Evolutionary conservation across 805 yeast species (phyloP).

Genomic region (Metschnikowia drakensbergensis): DNA sequence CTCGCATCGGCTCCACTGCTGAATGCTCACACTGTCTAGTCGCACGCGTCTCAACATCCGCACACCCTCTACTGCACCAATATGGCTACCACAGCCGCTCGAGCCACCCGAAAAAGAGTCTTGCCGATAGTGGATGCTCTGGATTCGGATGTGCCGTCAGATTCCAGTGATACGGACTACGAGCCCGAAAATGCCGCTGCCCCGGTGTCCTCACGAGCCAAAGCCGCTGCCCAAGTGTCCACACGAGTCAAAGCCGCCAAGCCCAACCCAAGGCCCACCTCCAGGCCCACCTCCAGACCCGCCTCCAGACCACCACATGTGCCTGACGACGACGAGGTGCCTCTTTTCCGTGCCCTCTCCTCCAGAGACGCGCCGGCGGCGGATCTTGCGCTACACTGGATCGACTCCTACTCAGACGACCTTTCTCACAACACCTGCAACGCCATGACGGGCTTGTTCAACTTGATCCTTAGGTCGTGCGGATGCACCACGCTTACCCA

Average conservation of each 20-base stretch:
- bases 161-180: constrained; percentile 1
- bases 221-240: too few species aligned
- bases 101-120: constrained; percentile 1
- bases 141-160: background rate
- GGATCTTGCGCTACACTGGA: constrained; percentile 40
- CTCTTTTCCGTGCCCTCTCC: constrained; percentile 29
- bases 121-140: background rate
- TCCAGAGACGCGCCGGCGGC: constrained; percentile 28
- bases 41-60: constrained; percentile 1
- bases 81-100: background rate
- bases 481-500: constrained; percentile 68
- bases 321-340: constrained; percentile 22
- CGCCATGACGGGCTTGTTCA: constrained; percentile 61
- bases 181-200: background rate
- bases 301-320: background rate
- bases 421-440: constrained; percentile 6
- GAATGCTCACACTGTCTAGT: background rate
- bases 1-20: too few species aligned
- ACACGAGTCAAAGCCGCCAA: background rate
- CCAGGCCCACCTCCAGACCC: background rate
- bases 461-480: constrained; percentile 63
- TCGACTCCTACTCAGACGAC: constrained; percentile 29
- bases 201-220: too few species aligned
- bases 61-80: background rate
- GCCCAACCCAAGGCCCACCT: background rate